Evolutionary conservation across 331 rosid species (phyloP).

Genomic region (Cydonia oblonga): DNA sequence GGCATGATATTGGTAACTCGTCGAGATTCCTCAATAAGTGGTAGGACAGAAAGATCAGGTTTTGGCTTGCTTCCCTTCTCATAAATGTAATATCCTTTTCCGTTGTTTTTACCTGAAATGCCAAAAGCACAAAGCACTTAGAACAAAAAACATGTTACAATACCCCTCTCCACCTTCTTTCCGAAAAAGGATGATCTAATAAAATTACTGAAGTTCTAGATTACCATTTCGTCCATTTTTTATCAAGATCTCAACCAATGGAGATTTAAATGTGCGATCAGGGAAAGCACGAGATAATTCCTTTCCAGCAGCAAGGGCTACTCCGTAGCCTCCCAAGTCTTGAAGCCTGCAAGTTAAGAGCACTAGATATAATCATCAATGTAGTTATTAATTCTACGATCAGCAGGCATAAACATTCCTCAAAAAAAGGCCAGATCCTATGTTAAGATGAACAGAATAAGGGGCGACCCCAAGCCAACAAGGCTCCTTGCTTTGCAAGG

Average conservation of each 20-base stretch:
- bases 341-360: constrained; percentile 59
- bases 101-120: constrained; percentile 70
- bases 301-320: constrained; percentile 50
- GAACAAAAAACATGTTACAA: constrained; percentile 3
- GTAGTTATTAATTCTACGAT: neutral
- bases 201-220: neutral
- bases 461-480: too few relatives aligned
- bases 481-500: too few relatives aligned
- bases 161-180: neutral
- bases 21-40: constrained; percentile 65
- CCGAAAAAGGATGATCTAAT: neutral
- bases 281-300: constrained; percentile 51
- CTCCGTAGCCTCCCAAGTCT: constrained; percentile 86
- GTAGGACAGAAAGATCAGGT: constrained; percentile 61
- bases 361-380: constrained; percentile 2
- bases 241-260: constrained; percentile 54
- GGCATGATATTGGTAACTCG: constrained; percentile 61
- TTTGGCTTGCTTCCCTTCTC: constrained; percentile 78
- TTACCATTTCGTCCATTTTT: constrained; percentile 84
- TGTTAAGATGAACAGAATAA: too few relatives aligned
- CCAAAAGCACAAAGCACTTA: constrained; percentile 3
- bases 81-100: constrained; percentile 68
- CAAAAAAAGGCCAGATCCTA: neutral
- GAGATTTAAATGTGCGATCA: constrained; percentile 50
- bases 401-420: neutral